Base-by-base conservation (phyloP, 148 eudicot genomes). In the Camellia sinensis region DNA sequence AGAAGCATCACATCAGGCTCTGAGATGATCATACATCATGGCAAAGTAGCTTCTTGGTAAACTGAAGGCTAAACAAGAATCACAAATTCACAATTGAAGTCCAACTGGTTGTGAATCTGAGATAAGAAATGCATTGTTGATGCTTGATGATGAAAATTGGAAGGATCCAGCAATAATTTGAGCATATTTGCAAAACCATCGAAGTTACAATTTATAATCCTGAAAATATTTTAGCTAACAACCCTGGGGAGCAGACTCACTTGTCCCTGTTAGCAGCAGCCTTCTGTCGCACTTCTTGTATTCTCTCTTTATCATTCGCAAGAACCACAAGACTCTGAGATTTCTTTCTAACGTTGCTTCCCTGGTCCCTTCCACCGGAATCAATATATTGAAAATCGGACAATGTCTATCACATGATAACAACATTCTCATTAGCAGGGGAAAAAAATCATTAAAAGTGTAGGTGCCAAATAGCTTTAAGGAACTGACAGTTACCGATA, bases 381-480 rank as follows among this genome's bases (percentile, higher is more conserved):
- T 97, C 98, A 60, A 94, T 92, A 71, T 94, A 97, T 83, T 97
- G 99, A 80, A 97, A 97, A 86, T 91, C 93, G 7, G 98, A 90
- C 83, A 97, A 83, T 59, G 98, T 92, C 99, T 97, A 84, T 52
- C 72, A 80, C 79, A 82, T 76, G 60, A 60, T 45, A 85, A 4
- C 73, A 80, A 65, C 13, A 74, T 57, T 21, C 53, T 54, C 18
- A 73, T 44, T 11, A 61, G 14, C 48, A 65, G 76, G 67, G 41
- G 37, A 29, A 50, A 41, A 66, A 66, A 4, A 66, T 48, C 12
- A 7, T 54, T 19, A 67, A 15, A 59, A 81, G 13, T 48, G 54
- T 44, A 66, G 53, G 41, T 61, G 18, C 18, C 15, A 22, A 70
- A 50, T 68, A 76, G 79, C 79, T 15, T 48, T 5, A 76, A 75